Evolutionary conservation across 306 rosid genomes (phyloP).

Genomic region (Inga oerstediana): DNA sequence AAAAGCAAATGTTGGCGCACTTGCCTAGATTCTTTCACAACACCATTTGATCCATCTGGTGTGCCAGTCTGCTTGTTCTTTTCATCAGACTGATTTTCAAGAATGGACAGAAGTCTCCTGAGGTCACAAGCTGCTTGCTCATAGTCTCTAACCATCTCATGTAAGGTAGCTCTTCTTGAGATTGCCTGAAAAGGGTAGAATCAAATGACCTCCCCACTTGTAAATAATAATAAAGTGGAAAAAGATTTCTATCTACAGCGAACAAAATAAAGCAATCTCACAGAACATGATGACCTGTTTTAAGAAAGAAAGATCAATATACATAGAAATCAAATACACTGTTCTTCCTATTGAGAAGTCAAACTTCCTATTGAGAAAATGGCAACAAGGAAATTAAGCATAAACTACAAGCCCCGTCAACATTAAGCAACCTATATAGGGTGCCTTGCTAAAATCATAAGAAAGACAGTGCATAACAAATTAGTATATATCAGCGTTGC

Average conservation of each 20-base stretch:
- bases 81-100: slow-evolving; percentile 66
- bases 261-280: background rate
- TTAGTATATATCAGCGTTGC: background rate
- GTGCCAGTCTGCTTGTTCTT: slow-evolving; percentile 49
- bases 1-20: slow-evolving; percentile 55
- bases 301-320: slow-evolving; percentile 5
- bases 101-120: slow-evolving; percentile 56
- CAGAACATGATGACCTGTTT: background rate
- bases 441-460: background rate
- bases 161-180: slow-evolving; percentile 88
- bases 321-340: background rate
- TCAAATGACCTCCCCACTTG: slow-evolving; percentile 28
- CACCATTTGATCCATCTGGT: slow-evolving; percentile 55
- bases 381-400: background rate
- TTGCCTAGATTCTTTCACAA: slow-evolving; percentile 64
- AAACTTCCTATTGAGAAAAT: too few relatives aligned
- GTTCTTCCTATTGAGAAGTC: background rate
- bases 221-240: slow-evolving; percentile 18
- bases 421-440: background rate
- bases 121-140: slow-evolving; percentile 78
- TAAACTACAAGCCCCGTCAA: background rate
- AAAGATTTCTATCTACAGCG: background rate
- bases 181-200: slow-evolving; percentile 63
- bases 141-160: slow-evolving; percentile 85
- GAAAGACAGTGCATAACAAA: background rate